phyloP scores from a whole-genome alignment of 345 rosid genomes.

The Reutealis trisperma region DNA sequence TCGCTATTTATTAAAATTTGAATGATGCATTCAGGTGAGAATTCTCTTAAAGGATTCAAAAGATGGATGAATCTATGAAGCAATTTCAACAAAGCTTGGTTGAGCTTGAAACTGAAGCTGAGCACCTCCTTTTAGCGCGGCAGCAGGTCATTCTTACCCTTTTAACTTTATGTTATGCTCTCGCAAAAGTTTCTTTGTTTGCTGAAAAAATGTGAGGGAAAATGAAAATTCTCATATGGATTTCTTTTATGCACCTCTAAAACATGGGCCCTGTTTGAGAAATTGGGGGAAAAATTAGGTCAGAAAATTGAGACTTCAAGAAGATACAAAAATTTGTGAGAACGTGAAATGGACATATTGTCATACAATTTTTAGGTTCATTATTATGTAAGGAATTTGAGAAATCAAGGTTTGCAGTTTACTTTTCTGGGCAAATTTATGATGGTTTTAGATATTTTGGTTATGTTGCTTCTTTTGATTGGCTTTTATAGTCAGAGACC shows the following conservation, averaged over 20 bases:
- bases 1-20: not conserved
- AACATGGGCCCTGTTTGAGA: not conserved
- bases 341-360: not conserved
- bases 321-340: not conserved
- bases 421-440: no score
- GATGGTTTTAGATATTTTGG: not conserved
- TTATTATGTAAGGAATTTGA: not conserved
- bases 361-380: not conserved
- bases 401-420: not conserved
- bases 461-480: not conserved
- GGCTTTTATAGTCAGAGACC: not conserved
- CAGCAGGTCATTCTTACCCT: slow-evolving; percentile 45
- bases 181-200: not conserved
- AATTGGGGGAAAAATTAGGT: not conserved
- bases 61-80: slow-evolving; percentile 64
- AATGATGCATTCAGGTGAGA: not conserved
- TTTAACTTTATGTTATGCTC: not conserved
- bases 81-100: slow-evolving; percentile 44
- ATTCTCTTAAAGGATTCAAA: not conserved
- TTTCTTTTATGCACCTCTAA: not conserved
- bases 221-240: not conserved
- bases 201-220: not conserved
- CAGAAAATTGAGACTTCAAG: not conserved
- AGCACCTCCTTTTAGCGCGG: slow-evolving; percentile 60
- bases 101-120: slow-evolving; percentile 75